A percentile compares a stretch with the other conserved stretches of the same genome.
Evolutionary conservation across 352 stramenopile species (phyloP).

Genomic region (Globisporangium acanthophoron): DNA sequence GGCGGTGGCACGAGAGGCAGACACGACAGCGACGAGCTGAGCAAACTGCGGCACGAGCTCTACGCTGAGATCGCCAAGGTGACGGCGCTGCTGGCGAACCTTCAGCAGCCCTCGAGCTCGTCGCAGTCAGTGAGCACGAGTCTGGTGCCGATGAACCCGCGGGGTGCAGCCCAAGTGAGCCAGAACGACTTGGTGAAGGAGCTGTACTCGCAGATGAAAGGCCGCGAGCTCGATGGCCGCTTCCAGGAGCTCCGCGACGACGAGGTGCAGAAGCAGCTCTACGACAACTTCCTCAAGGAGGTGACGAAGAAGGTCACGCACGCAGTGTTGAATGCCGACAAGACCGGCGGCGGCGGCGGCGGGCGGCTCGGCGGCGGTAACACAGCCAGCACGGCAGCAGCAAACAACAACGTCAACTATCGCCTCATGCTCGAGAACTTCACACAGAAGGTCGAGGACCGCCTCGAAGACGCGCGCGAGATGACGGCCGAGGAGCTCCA

Average conservation of each 20-base stretch:
- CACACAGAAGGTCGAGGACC: conserved; percentile 63
- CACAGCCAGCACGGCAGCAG: conserved; percentile 16
- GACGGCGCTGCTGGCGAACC: conserved; percentile 16
- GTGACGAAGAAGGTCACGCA: conserved; percentile 76
- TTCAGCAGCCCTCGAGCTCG: conserved; percentile 9
- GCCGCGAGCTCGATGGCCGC: conserved; percentile 39
- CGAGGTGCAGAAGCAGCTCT: conserved; percentile 48
- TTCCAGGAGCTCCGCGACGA: conserved; percentile 33
- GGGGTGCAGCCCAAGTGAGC: conserved; percentile 6
- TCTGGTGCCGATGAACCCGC: conserved; percentile 15
- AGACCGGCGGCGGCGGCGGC: conserved; percentile 11
- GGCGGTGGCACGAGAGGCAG: not conserved
- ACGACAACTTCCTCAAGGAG: conserved; percentile 70
- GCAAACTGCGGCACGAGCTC: conserved; percentile 45
- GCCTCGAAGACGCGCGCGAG: conserved; percentile 55
- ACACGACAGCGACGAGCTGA: conserved; percentile 26
- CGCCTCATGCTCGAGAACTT: conserved; percentile 68
- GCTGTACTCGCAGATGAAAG: conserved; percentile 56
- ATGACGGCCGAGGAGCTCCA: conserved; percentile 57
- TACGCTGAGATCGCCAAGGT: conserved; percentile 50
- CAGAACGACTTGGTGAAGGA: conserved; percentile 46
- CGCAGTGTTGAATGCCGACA: conserved; percentile 43
- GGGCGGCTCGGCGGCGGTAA: conserved; percentile 7
- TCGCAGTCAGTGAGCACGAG: conserved; percentile 3
- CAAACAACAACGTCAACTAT: conserved; percentile 60